Evolutionary conservation across 2,329 filamentous ascomycete species (phyloP), one percentile per base, ranked within the genome.

Genomic region (Sclerotinia minor): DNA sequence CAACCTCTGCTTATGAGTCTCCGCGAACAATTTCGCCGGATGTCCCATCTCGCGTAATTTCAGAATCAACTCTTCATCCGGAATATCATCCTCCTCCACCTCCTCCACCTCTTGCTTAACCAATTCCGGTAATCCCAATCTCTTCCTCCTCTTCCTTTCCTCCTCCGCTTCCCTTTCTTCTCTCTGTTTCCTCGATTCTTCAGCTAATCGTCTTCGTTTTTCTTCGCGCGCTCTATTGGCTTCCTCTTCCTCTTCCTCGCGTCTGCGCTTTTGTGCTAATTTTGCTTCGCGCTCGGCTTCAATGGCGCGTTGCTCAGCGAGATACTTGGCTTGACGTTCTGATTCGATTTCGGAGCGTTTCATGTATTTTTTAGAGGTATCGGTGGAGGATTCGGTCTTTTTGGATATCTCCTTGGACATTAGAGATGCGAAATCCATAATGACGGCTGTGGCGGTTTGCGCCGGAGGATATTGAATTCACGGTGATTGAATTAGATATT

Each of bases 391-490:
- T 53, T 80, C 80, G 79, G 92, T 92, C 73, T 89, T 84, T 79
- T 95, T 96, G 75, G 91, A 87, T 76, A 99, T 95, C 80, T 97
- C 93, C 77, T 92, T 91, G 75, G 91, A 88, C 92, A 99, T 96
- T 59, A 99, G 83, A 47, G 92, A 87, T 70, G 93, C 93, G 82
- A 99, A 99, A 80, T 99, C 94, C 95, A 99, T 99, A 73, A 70
- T 83, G 77, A 70, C 63, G 67, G 64, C 32, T 57, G 6, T 64
- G 29, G 29, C 32, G n/a, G 29, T 54, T 50, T 52, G 49, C 41
- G 52, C 52, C 47, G 50, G 19, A 38, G 50, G 35, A n/a, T 13
- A 38, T 55, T 15, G 24, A 47, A n/a, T 26, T 26, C 44, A 44
- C 2, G 32, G 4, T 13, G 19, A 13, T 44, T 13, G 17, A 3